These are phyloP conservation scores for Aspergillus persii DNA, from an alignment of 2,329 filamentous ascomycete species.

Conservation along the genomic window DNA sequence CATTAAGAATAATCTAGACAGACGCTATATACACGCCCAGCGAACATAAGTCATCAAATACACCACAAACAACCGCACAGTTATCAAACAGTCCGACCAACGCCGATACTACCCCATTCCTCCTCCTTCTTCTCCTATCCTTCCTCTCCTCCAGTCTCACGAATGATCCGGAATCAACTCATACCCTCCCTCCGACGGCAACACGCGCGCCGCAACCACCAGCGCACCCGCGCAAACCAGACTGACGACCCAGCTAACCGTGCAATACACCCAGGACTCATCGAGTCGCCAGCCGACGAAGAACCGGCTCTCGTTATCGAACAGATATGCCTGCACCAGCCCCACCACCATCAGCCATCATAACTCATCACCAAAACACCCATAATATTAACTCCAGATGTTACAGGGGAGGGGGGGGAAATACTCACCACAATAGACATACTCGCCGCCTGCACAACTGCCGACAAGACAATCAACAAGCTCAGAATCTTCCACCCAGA, in stretches of 20 bases:
- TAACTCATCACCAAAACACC: too few species aligned
- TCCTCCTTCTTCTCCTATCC: not conserved
- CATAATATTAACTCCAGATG: too few species aligned
- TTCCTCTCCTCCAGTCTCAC: not conserved
- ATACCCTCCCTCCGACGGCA: slow-evolving; percentile 83
- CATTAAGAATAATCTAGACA: too few species aligned
- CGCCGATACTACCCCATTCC: not conserved
- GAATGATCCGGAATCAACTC: slow-evolving; percentile 63
- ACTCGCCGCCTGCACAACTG: slow-evolving; percentile 67
- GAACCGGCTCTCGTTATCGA: slow-evolving; percentile 80
- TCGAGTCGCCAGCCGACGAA: slow-evolving; percentile 79
- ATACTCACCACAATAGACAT: slow-evolving; percentile 78
- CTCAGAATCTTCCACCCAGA: slow-evolving; percentile 77
- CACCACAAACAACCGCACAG: too few species aligned
- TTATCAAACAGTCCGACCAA: not conserved
- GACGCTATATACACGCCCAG: not conserved
- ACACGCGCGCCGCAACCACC: slow-evolving; percentile 62
- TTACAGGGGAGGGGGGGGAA: not conserved
- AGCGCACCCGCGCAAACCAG: slow-evolving; percentile 58
- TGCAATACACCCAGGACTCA: slow-evolving; percentile 72
- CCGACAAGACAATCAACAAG: slow-evolving; percentile 63
- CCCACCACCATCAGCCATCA: too few species aligned
- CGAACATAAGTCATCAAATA: not conserved
- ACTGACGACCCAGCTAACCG: slow-evolving; percentile 58
- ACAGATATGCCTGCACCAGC: slow-evolving; percentile 68